Conservation (phyloP, 2,329 filamentous ascomycete genomes). For the Leptodontidium sp. region DNA sequence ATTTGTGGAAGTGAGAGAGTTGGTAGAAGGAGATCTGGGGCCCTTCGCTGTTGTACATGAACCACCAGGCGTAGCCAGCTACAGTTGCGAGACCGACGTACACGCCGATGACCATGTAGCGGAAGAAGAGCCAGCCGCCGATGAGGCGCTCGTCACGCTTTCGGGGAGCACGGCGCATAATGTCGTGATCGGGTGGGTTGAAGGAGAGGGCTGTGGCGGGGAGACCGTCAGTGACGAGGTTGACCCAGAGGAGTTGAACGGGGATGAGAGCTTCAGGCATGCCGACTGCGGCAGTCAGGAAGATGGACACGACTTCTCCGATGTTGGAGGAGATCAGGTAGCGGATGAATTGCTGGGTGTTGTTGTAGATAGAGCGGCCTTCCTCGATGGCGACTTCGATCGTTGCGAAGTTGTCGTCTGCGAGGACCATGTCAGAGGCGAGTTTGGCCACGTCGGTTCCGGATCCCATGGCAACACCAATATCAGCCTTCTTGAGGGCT, state of each 20-base stretch:
- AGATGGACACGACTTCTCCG: slow-evolving; percentile 98
- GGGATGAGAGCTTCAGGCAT: slow-evolving; percentile 98
- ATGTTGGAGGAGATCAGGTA: slow-evolving; percentile 99
- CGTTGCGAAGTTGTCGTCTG: slow-evolving; percentile 98
- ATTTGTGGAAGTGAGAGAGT: slow-evolving; percentile 92
- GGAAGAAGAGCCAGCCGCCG: slow-evolving; percentile 95
- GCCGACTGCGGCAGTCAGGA: slow-evolving; percentile 92
- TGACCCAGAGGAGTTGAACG: slow-evolving; percentile 98
- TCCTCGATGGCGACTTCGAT: slow-evolving; percentile 97
- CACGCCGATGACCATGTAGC: slow-evolving; percentile 93
- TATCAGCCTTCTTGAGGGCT: slow-evolving; percentile 97
- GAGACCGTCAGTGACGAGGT: slow-evolving; percentile 95
- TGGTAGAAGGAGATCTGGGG: slow-evolving; percentile 93
- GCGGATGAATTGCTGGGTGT: slow-evolving; percentile 99
- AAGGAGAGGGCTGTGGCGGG: slow-evolving; percentile 96
- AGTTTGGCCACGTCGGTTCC: slow-evolving; percentile 97
- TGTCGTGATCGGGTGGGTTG: slow-evolving; percentile 97
- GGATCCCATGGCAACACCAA: slow-evolving; percentile 98
- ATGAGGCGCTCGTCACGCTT: slow-evolving; percentile 94
- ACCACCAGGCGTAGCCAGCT: slow-evolving; percentile 99
- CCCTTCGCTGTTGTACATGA: slow-evolving; percentile 92
- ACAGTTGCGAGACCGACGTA: slow-evolving; percentile 97
- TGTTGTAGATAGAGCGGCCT: slow-evolving; percentile 98
- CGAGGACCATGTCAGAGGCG: slow-evolving; percentile 97
- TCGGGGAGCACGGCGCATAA: slow-evolving; percentile 91